phyloP scores from a whole-genome alignment of 768 basidiomycete species.

The Lactifluus subvellereus region DNA sequence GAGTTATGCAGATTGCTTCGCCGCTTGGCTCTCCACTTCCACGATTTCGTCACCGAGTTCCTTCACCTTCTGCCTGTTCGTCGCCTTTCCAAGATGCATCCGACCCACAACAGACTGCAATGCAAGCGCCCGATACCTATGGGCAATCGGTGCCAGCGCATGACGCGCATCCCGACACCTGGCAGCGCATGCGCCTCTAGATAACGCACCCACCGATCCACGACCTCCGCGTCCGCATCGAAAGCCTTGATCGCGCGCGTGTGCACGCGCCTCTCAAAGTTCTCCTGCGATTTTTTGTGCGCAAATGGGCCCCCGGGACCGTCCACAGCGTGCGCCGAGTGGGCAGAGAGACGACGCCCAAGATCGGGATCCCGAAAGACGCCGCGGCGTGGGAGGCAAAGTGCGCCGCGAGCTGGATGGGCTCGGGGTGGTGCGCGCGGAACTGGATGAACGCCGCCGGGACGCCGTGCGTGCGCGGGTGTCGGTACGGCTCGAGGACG shows the following conservation, averaged over 20 bases:
- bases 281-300: constrained; percentile 95
- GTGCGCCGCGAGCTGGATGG: constrained; percentile 74
- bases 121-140: constrained; percentile 44
- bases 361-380: constrained; percentile 74
- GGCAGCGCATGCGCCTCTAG: constrained; percentile 67
- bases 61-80: constrained; percentile 33
- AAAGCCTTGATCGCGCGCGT: constrained; percentile 86
- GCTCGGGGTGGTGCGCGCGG: constrained; percentile 58
- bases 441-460: constrained; percentile 85
- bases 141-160: constrained; percentile 67
- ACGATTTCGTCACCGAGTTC: constrained; percentile 30
- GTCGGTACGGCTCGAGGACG: constrained; percentile 47
- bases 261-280: constrained; percentile 82
- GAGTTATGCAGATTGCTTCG: not conserved
- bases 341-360: constrained; percentile 59
- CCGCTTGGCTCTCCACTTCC: constrained; percentile 30
- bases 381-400: constrained; percentile 81
- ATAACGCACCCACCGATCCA: constrained; percentile 78
- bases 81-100: constrained; percentile 31
- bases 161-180: constrained; percentile 83
- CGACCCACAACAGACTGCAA: constrained; percentile 34
- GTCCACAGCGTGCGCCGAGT: constrained; percentile 79
- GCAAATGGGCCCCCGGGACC: constrained; percentile 81
- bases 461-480: constrained; percentile 57
- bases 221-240: constrained; percentile 75